These are phyloP conservation scores for Dalbergia cochinchinensis DNA, from an alignment of 306 rosid genomes.

Conservation along the genomic window DNA sequence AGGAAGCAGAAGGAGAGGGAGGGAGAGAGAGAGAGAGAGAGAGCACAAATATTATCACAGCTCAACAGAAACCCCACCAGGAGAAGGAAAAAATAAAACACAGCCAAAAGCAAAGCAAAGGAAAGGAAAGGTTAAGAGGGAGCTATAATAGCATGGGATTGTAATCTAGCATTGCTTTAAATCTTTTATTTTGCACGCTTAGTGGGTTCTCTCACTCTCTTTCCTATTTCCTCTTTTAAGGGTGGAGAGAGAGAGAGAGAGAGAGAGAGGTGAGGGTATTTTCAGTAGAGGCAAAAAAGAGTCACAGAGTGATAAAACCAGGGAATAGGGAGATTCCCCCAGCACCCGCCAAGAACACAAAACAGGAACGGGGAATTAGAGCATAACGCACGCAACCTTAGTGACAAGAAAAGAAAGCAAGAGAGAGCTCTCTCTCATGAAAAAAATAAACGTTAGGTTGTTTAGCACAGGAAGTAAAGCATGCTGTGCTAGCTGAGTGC, in stretches of 20 bases:
- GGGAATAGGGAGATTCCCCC: conserved; percentile 58
- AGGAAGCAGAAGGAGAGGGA: conserved; percentile 10
- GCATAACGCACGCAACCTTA: conserved; percentile 76
- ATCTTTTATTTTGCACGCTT: conserved; percentile 65
- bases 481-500: conserved; percentile 40
- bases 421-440: background rate
- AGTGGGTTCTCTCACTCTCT: conserved; percentile 55
- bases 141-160: conserved; percentile 64
- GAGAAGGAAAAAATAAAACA: conserved; percentile 1
- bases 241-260: background rate
- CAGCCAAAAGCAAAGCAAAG: conserved; percentile 38
- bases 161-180: conserved; percentile 54
- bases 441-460: conserved; percentile 56
- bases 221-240: conserved; percentile 31
- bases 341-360: conserved; percentile 14
- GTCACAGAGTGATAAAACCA: conserved; percentile 27
- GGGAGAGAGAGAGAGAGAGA: background rate
- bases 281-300: conserved; percentile 38
- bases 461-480: conserved; percentile 76
- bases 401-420: background rate
- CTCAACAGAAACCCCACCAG: conserved; percentile 48
- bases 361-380: conserved; percentile 62
- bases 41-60: conserved; percentile 38
- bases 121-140: conserved; percentile 32
- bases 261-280: background rate